phyloP scores from a whole-genome alignment of 1,284 basidiomycete species.

The Takashimella koratensis region DNA sequence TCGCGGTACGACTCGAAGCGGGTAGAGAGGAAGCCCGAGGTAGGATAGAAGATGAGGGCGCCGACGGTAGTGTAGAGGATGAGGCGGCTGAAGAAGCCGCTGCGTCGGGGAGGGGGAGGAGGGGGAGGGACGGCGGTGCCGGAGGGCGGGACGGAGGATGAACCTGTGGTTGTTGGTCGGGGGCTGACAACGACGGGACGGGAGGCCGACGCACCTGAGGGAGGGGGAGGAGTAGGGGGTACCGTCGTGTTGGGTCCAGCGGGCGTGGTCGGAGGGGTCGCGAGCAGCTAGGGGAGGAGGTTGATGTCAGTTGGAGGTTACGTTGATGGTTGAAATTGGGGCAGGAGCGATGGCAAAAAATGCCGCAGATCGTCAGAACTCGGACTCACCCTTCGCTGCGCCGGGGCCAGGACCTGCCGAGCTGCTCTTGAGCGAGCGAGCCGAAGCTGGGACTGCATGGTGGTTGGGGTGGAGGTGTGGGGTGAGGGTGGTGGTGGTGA shows the following conservation, averaged over 20 bases:
- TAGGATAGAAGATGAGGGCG: slow-evolving; percentile 50
- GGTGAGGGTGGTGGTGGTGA: slow-evolving; percentile 1
- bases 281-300: slow-evolving; percentile 4
- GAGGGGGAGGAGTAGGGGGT: slow-evolving; percentile 16
- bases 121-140: slow-evolving; percentile 13
- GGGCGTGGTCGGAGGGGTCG: slow-evolving; percentile 7
- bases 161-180: slow-evolving; percentile 20
- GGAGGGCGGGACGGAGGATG: slow-evolving; percentile 11
- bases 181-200: slow-evolving; percentile 22
- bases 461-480: slow-evolving; percentile 3
- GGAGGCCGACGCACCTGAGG: slow-evolving; percentile 19
- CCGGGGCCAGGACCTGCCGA: slow-evolving; percentile 18
- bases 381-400: slow-evolving; percentile 40
- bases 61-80: slow-evolving; percentile 48
- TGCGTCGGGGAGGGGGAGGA: slow-evolving; percentile 24
- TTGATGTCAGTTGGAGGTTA: neutral
- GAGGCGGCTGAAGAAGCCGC: slow-evolving; percentile 39
- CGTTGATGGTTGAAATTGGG: too few relatives aligned
- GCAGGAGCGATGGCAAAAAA: too few relatives aligned
- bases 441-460: slow-evolving; percentile 37
- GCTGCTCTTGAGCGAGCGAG: slow-evolving; percentile 25
- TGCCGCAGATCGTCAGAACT: too few relatives aligned
- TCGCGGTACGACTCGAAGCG: slow-evolving; percentile 52
- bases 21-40: slow-evolving; percentile 49
- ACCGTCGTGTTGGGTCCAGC: neutral